These are phyloP conservation scores for Trichoderma koningii DNA, from an alignment of 2,329 filamentous ascomycete species.

Conservation along the genomic window DNA sequence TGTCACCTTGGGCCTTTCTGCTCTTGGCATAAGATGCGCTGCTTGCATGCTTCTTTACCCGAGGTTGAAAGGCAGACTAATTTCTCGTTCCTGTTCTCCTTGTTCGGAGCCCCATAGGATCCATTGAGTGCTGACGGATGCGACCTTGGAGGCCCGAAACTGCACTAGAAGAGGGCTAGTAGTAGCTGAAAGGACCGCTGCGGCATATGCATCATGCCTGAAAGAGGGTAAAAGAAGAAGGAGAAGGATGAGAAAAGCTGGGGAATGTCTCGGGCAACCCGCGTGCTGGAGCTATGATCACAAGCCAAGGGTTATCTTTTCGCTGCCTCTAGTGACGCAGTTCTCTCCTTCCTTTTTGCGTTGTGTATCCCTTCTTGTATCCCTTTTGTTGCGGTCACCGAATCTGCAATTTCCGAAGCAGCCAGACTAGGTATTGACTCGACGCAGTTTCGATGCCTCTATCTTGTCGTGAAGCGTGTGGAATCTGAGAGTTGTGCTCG, in stretches of 20 bases:
- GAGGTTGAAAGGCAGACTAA: neutral
- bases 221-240: neutral
- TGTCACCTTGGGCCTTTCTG: neutral
- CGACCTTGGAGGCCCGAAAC: conserved; percentile 4
- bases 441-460: neutral
- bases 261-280: conserved; percentile 21
- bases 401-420: neutral
- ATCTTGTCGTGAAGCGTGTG: neutral
- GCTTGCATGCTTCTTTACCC: conserved; percentile 1
- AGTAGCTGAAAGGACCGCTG: neutral
- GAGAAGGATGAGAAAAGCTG: conserved; percentile 1
- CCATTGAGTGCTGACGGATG: conserved; percentile 21
- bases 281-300: conserved; percentile 5
- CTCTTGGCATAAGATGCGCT: conserved; percentile 8
- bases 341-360: neutral
- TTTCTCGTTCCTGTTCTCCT: neutral
- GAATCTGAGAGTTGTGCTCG: neutral
- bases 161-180: neutral
- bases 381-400: neutral
- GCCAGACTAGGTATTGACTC: neutral
- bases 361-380: neutral
- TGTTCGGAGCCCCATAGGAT: neutral
- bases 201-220: neutral
- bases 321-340: neutral
- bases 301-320: neutral